These are phyloP conservation scores for Hyphodiscus hymeniophilus DNA, from an alignment of 495 filamentous ascomycete genomes.

Conservation along the genomic window DNA sequence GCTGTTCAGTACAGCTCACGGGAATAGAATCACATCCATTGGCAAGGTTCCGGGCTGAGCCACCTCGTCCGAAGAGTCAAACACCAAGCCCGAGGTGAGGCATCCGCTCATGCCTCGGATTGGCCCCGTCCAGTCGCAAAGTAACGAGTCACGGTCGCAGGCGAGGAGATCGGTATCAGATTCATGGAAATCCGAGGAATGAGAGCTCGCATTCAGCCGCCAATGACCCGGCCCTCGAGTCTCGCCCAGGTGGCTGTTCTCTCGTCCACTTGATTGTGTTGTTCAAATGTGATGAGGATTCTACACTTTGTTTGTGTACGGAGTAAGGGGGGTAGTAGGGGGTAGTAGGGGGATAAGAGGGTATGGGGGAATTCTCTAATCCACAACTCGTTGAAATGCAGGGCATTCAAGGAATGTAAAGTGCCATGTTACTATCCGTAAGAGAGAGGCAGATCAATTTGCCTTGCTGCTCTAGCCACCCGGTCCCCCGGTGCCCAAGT, in stretches of 20 bases:
- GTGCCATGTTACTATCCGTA: too few relatives aligned
- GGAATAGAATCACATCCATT: background rate
- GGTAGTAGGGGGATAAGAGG: too few relatives aligned
- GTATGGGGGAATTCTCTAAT: background rate
- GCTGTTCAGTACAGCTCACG: background rate
- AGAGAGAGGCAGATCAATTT: background rate
- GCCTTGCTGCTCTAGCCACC: background rate
- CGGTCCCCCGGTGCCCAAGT: background rate
- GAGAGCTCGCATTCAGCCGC: slow-evolving; percentile 19
- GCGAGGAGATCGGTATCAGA: slow-evolving; percentile 5
- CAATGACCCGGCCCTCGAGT: background rate
- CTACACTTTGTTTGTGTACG: too few relatives aligned
- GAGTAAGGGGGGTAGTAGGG: too few relatives aligned
- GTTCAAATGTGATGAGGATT: too few relatives aligned
- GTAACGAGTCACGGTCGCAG: slow-evolving; percentile 15
- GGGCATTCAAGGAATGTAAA: too few relatives aligned
- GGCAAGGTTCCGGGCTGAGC: slow-evolving; percentile 3
- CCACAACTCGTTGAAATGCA: too few relatives aligned
- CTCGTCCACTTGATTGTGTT: background rate
- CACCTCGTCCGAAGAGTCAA: slow-evolving; percentile 1
- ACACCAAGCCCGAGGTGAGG: slow-evolving; percentile 8
- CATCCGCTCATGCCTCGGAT: slow-evolving; percentile 1
- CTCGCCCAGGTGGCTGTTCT: slow-evolving; percentile 1
- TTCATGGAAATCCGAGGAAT: slow-evolving; percentile 11
- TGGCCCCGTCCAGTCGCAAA: slow-evolving; percentile 6